Conservation (phyloP, 495 filamentous ascomycete genomes). For the Patellaria atrata region DNA sequence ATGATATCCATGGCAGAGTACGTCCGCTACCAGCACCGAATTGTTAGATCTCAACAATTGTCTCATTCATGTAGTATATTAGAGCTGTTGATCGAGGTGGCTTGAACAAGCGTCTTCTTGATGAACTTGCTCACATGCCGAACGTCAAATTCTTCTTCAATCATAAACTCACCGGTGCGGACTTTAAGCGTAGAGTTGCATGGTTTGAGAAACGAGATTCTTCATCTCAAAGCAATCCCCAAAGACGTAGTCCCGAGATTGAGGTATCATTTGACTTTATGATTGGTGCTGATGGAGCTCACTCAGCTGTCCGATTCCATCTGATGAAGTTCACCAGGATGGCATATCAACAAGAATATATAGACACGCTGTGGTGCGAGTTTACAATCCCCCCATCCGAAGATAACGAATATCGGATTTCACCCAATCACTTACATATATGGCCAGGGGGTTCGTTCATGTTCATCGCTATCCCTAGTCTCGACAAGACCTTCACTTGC, state of each 20-base stretch:
- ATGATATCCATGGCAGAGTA: slow-evolving; percentile 82
- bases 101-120: slow-evolving; percentile 75
- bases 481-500: slow-evolving; percentile 86
- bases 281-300: slow-evolving; percentile 92
- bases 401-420: slow-evolving; percentile 55
- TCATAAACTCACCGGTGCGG: slow-evolving; percentile 77
- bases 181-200: slow-evolving; percentile 61
- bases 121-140: slow-evolving; percentile 63
- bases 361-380: slow-evolving; percentile 96
- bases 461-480: slow-evolving; percentile 92
- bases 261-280: slow-evolving; percentile 78
- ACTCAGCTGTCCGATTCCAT: slow-evolving; percentile 77
- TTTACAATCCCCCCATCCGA: slow-evolving; percentile 58
- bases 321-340: slow-evolving; percentile 87
- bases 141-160: slow-evolving; percentile 88
- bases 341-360: slow-evolving; percentile 87
- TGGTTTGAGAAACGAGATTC: slow-evolving; percentile 57
- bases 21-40: slow-evolving; percentile 30
- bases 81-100: slow-evolving; percentile 58
- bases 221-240: slow-evolving; percentile 19
- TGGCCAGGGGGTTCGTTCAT: slow-evolving; percentile 88
- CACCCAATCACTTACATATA: slow-evolving; percentile 88
- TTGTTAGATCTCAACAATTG: background rate
- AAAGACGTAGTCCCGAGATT: slow-evolving; percentile 34
- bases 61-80: slow-evolving; percentile 31